phyloP scores from a whole-genome alignment of 148 eudicot genomes.

The Spergularia marina region DNA sequence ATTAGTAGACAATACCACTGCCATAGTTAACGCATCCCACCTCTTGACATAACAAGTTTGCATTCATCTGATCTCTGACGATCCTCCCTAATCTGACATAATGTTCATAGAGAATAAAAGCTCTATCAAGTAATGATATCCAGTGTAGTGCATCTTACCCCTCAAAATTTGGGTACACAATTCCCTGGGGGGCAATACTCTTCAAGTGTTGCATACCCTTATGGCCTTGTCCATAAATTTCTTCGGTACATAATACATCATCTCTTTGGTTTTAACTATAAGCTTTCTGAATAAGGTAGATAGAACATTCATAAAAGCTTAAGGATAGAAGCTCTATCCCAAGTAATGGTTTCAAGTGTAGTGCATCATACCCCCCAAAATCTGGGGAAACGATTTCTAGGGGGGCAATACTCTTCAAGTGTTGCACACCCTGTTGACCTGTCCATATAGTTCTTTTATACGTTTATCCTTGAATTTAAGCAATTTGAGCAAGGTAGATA shows the following conservation, averaged over 20 bases:
- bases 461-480: neutral
- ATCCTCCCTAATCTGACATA: too few species aligned
- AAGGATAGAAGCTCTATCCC: neutral
- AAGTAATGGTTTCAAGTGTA: neutral
- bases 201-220: neutral
- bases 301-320: neutral
- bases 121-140: neutral
- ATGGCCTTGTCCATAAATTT: neutral
- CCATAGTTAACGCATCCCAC: neutral
- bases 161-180: neutral
- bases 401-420: neutral
- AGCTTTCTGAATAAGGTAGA: too few species aligned
- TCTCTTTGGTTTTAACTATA: too few species aligned
- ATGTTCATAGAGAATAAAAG: neutral
- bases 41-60: neutral
- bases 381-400: neutral
- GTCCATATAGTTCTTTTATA: neutral
- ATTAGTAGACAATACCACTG: neutral
- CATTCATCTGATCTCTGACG: neutral
- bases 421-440: neutral
- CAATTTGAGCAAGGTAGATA: too few species aligned
- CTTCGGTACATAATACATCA: neutral
- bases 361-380: neutral
- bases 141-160: neutral
- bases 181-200: neutral